phyloP scores from a whole-genome alignment of 176 grass and related monocot species.

The Avena sativa region DNA sequence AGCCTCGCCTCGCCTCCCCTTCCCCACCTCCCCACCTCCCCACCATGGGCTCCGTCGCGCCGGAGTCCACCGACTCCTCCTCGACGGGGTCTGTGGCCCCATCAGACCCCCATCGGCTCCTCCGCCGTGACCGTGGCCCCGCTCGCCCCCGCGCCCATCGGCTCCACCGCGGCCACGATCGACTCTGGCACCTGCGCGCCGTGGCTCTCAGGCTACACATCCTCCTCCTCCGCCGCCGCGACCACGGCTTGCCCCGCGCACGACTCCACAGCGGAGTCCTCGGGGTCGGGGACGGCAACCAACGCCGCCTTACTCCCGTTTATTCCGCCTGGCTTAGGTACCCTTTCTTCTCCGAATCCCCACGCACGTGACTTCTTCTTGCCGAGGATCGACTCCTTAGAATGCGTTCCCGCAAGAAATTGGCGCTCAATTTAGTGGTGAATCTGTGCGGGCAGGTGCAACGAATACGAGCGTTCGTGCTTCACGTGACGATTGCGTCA shows the following conservation, averaged over 20 bases:
- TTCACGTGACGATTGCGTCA: no score
- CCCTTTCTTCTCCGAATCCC: neutral
- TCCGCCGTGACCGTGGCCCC: neutral
- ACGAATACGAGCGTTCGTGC: no score
- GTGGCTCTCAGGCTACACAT: neutral
- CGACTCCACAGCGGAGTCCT: neutral
- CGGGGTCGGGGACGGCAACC: neutral
- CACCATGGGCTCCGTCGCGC: conserved; percentile 1
- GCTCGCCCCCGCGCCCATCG: neutral
- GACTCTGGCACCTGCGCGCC: neutral
- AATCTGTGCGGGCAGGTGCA: no score
- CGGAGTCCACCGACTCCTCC: neutral
- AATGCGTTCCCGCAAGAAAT: neutral
- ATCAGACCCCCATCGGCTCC: neutral
- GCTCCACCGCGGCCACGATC: neutral
- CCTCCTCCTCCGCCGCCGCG: neutral
- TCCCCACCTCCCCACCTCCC: neutral
- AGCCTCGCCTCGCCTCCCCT: neutral
- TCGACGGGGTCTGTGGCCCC: neutral
- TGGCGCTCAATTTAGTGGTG: no score
- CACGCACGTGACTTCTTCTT: neutral
- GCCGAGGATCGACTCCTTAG: no score
- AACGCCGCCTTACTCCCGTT: conserved; percentile 8
- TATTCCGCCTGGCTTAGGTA: neutral
- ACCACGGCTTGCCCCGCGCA: neutral